These are phyloP conservation scores for Cymodocea nodosa DNA, from an alignment of 116 monocot species.

Conservation along the genomic window DNA sequence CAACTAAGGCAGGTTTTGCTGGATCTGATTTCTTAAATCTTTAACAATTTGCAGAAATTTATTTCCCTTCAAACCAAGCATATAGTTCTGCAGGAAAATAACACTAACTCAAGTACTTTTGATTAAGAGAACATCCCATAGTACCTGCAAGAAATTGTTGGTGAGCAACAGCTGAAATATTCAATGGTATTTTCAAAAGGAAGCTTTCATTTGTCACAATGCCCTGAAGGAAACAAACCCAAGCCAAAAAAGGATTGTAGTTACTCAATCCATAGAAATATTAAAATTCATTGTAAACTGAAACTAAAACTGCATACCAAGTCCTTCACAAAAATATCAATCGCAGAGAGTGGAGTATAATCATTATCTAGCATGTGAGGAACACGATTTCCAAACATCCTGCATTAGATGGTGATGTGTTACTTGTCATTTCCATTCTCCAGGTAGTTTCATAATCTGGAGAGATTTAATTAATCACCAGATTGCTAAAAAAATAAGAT, in stretches of 20 bases:
- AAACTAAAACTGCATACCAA: constrained; percentile 35
- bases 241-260: not conserved
- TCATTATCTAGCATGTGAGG: constrained; percentile 96
- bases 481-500: not conserved
- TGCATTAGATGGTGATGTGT: constrained; percentile 19
- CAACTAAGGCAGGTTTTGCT: not conserved
- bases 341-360: constrained; percentile 82
- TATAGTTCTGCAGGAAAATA: not conserved
- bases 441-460: not conserved
- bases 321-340: constrained; percentile 99
- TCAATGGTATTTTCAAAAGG: constrained; percentile 50
- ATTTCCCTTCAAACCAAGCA: not conserved
- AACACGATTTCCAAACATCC: constrained; percentile 99
- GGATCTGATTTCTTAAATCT: not conserved
- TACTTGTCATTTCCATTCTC: not conserved
- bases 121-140: not conserved
- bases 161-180: constrained; percentile 63
- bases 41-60: no score
- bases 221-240: constrained; percentile 36
- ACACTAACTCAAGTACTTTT: not conserved
- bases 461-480: not conserved
- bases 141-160: constrained; percentile 85
- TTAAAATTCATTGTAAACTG: not conserved
- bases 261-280: not conserved
- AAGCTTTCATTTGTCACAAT: constrained; percentile 71